Conservation (phyloP, 108 stramenopile species). For the Chaetoceros muelleri region DNA sequence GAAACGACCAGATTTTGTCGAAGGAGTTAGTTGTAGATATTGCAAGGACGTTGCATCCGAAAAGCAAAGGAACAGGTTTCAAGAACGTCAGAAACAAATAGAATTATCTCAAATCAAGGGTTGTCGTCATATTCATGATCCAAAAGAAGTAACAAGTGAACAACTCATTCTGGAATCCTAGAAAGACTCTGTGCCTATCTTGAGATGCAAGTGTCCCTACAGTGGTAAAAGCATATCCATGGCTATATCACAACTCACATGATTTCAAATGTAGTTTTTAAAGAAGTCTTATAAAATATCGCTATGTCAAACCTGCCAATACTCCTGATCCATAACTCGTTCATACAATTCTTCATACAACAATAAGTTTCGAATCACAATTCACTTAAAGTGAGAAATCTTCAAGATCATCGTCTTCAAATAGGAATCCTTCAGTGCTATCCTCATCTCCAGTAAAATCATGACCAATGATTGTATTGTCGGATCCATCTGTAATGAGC, state of each 20-base stretch:
- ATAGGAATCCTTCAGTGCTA: constrained; percentile 6
- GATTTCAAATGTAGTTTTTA: too few species aligned
- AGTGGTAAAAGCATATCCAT: too few species aligned
- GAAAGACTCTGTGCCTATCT: too few species aligned
- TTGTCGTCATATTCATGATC: constrained; percentile 14
- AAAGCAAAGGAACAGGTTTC: constrained; percentile 22
- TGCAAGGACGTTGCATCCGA: constrained; percentile 23
- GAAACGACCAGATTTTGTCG: constrained; percentile 18
- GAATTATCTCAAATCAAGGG: constrained; percentile 11
- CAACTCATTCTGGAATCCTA: too few species aligned
- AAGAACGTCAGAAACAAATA: constrained; percentile 26
- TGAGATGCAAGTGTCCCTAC: too few species aligned
- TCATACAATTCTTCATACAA: background rate
- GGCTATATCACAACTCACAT: too few species aligned
- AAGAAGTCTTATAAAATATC: too few species aligned
- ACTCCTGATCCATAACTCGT: too few species aligned
- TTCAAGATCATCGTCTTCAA: constrained; percentile 23
- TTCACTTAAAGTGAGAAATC: constrained; percentile 1
- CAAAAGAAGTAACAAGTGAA: too few species aligned
- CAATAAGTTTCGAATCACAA: background rate
- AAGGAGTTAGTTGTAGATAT: constrained; percentile 37
- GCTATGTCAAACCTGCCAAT: too few species aligned
- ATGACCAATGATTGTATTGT: constrained; percentile 58
- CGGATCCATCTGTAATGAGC: constrained; percentile 62
- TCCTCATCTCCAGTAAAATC: constrained; percentile 40